Conservation (phyloP, 169 alveolate genomes). For the Plasmodium relictum region DNA sequence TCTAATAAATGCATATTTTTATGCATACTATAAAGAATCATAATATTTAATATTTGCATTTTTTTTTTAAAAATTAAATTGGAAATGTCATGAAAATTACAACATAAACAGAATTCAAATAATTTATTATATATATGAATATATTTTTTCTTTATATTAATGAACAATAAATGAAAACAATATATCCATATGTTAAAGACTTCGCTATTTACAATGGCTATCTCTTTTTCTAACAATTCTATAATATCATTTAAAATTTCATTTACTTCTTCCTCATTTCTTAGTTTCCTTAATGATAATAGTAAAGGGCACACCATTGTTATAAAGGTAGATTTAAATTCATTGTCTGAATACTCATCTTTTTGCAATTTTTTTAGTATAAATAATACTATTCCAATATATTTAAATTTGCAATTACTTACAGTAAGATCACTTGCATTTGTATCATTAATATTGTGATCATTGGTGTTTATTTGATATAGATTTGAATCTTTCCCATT, state of each 20-base stretch:
- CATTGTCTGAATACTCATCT: conserved; percentile 57
- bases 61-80: conserved; percentile 65
- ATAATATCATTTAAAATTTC: conserved; percentile 14
- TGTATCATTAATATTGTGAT: neutral
- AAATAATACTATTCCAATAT: conserved; percentile 14
- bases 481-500: neutral
- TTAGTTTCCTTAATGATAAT: conserved; percentile 44
- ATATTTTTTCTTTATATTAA: conserved; percentile 66
- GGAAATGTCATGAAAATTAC: conserved; percentile 47
- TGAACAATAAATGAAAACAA: conserved; percentile 67
- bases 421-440: neutral
- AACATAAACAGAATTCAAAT: conserved; percentile 53
- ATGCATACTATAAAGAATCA: conserved; percentile 67
- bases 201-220: conserved; percentile 61
- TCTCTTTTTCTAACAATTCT: conserved; percentile 48
- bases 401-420: conserved; percentile 10
- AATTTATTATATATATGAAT: conserved; percentile 42
- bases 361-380: conserved; percentile 48
- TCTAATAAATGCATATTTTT: conserved; percentile 50
- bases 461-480: neutral
- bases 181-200: conserved; percentile 64
- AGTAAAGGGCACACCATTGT: conserved; percentile 63
- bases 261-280: conserved; percentile 23
- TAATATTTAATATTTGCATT: conserved; percentile 48
- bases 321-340: conserved; percentile 57